These are phyloP conservation scores for Blastobotrys attinorum DNA, from an alignment of 805 yeast species.

Conservation along the genomic window DNA sequence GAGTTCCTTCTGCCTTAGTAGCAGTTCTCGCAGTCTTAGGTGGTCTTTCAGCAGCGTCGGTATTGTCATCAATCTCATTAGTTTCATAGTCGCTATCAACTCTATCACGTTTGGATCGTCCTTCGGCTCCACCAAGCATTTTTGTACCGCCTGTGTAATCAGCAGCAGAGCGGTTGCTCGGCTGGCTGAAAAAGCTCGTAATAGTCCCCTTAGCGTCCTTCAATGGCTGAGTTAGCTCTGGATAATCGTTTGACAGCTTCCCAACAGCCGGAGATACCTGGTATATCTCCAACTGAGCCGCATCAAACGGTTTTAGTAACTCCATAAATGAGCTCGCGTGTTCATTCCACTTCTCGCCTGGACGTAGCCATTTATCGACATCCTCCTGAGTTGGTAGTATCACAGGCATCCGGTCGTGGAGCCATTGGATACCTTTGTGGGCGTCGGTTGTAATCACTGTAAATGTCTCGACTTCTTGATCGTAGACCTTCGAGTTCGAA, in stretches of 20 bases:
- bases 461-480: slow-evolving; percentile 38
- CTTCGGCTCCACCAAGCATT: too few species aligned
- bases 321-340: slow-evolving; percentile 31
- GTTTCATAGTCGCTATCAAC: too few species aligned
- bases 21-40: not conserved
- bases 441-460: slow-evolving; percentile 74
- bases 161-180: too few species aligned
- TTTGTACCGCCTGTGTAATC: too few species aligned
- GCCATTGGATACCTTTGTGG: slow-evolving; percentile 49
- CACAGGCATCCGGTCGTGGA: slow-evolving; percentile 76
- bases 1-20: not conserved
- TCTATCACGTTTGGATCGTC: too few species aligned
- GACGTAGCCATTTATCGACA: slow-evolving; percentile 59
- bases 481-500: slow-evolving; percentile 15
- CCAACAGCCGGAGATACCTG: slow-evolving; percentile 61
- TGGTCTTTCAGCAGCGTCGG: too few species aligned
- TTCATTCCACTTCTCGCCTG: slow-evolving; percentile 20
- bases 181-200: slow-evolving; percentile 7
- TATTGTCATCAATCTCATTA: too few species aligned
- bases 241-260: slow-evolving; percentile 42
- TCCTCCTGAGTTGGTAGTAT: slow-evolving; percentile 44
- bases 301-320: slow-evolving; percentile 34
- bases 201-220: slow-evolving; percentile 7
- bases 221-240: slow-evolving; percentile 31
- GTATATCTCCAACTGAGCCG: slow-evolving; percentile 39